Evolutionary conservation across 257 asterid genomes (phyloP), one percentile per base, ranked within the genome.

Genomic region (Rauvolfia tetraphylla): DNA sequence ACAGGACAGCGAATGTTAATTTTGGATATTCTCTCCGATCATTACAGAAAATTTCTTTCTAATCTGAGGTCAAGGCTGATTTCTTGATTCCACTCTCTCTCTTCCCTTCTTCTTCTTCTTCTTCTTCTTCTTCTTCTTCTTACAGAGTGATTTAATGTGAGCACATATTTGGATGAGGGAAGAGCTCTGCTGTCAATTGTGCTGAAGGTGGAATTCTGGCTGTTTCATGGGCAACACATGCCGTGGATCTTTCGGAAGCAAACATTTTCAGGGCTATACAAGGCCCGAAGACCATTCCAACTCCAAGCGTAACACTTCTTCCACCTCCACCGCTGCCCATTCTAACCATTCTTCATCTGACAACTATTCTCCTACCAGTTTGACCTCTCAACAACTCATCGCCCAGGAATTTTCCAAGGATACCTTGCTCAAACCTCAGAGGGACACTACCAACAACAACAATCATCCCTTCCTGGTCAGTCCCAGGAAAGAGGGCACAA

Each of bases 181-280:
- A 67, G 53, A 51, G 67, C 74, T 48, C 42, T 29, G 39, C 57
- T 70, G 76, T 53, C 42, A 27, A 78, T 80, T 82, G 83, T 78
- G 85, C 38, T 75, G 79, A 73, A 33, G 51, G 75, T 82, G 87
- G 73, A 17, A 73, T 53, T 81, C 83, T 75, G 75, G 79, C 82
- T 81, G 95, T 87, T 93, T 91, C 81, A 93, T 93, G 98, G 98
- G 98, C 95, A 93, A 93, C 81, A 87, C 97, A 91, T 93, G 98
- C 96, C 96, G 98, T 75, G 97, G 97, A 81, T 91, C 95, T 88
- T 86, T 91, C 23, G 87, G 92, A 75, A 86, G 83, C 78, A 88
- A 90, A 83, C 75, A 90, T 65, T 83, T 84, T 75, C 90, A 83
- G 88, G 93, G 91, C 85, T 81, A 73, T 86, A 67, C 77, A 56